phyloP scores from a whole-genome alignment of 345 rosid genomes.

The Theobroma cacao region DNA sequence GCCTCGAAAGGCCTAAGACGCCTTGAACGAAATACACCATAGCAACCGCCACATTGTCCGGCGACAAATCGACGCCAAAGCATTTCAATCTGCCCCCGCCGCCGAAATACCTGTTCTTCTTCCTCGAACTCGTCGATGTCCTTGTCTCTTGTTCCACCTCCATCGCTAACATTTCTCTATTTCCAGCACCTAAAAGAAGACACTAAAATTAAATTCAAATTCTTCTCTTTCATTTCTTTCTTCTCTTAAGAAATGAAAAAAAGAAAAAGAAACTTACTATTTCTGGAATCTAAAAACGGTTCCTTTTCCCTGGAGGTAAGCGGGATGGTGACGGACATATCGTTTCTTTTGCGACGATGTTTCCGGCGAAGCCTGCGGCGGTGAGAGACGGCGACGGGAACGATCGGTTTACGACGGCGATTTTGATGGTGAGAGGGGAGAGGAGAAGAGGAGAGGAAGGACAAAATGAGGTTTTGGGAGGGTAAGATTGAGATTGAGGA shows the following conservation, averaged over 20 bases:
- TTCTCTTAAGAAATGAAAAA: neutral
- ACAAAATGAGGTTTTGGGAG: constrained; percentile 24
- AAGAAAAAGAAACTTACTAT: constrained; percentile 27
- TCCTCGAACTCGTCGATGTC: constrained; percentile 18
- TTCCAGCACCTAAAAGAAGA: constrained; percentile 36
- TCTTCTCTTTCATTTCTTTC: neutral
- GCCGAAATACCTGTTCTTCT: constrained; percentile 34
- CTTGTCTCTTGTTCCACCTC: constrained; percentile 41
- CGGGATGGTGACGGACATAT: constrained; percentile 35
- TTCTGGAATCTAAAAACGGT: constrained; percentile 40
- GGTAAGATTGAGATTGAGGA: constrained; percentile 30
- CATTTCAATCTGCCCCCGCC: constrained; percentile 29
- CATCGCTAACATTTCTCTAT: constrained; percentile 44
- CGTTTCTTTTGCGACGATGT: constrained; percentile 14
- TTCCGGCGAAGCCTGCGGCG: constrained; percentile 24
- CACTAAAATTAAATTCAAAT: neutral
- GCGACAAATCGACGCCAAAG: constrained; percentile 83
- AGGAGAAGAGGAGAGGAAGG: constrained; percentile 23
- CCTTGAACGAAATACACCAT: constrained; percentile 99
- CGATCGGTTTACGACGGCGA: neutral
- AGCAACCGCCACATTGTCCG: constrained; percentile 88
- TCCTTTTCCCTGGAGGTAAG: constrained; percentile 34
- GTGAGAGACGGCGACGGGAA: constrained; percentile 10
- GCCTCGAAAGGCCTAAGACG: constrained; percentile 89
- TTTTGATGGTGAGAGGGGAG: neutral